Base-by-base conservation (phyloP, 305 asterid genomes). In the Striga hermonthica region DNA sequence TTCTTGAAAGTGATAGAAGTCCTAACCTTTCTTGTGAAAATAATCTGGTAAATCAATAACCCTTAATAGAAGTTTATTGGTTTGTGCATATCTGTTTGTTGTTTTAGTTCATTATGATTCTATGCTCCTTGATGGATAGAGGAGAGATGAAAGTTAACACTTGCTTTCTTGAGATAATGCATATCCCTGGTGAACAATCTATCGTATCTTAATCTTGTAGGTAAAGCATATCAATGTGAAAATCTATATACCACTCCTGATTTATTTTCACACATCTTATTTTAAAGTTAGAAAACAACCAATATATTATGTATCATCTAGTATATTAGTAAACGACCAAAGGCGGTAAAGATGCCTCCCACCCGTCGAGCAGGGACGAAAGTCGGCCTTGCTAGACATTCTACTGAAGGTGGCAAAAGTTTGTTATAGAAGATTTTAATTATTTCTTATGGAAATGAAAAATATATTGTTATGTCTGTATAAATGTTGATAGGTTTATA, bases 1-100 rank as follows among this genome's bases (percentile, higher is more conserved):
- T 93, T 66, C 90, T 93, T 62, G 87, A 79, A 71, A 83, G 87
- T 10, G 95, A 90, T 50, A 83, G 79, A 81, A 78, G 77, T 60
- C 88, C 96, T 9, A 62, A 73, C 15, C 77, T 83, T 69, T 78
- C 86, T 55, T 71, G 80, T 63, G 92, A 82, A 72, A 78, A 68
- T 56, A 77, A 76, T 82, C 86, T 76, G 90, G 99, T 93, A 76
- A 56, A 37, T 64, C 8, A 57, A 31, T 68, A 56, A 37, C 62
- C 8, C 54, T 31, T 68, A 31, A 64, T 11, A 50, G 45, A 61
- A 69, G 14, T 28, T 8, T 48, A 9, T 5, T 70, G 64, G 60
- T 57, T 62, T 43, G 4, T 68, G 49, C 39, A 16, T 31, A 31
- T 71, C 40, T 56, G 13, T 44, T 40, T 4, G 5, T 65, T 53